Evolutionary conservation across 495 filamentous ascomycete species (phyloP), one percentile per base, ranked within the genome.

Genomic region (Tuber aestivum): DNA sequence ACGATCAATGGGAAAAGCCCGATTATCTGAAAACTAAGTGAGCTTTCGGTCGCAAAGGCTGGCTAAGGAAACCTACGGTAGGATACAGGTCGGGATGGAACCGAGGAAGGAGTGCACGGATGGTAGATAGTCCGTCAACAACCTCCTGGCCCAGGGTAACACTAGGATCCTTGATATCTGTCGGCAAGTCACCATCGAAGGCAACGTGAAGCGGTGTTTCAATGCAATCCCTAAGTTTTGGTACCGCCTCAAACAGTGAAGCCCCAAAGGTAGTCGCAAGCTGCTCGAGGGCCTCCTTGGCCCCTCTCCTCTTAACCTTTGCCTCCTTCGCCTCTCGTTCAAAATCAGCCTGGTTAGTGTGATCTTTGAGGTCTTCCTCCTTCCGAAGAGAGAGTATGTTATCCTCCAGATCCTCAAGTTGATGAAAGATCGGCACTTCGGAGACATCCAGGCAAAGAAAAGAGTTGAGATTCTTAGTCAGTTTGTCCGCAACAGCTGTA

Each of bases 371-470:
- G 82, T 99, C 95, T 84, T 99, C 95, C 82, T 99, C 95, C 84
- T 98, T 99, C 76, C 93, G 91, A 77, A 99, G 89, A 0, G 95
- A 97, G 45, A 97, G 84, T 75, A 99, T 94, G 14, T 91, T 90
- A 76, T 89, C 90, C 69, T 91, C 91, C 72, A 94, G 89, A 38
- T 85, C 80, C 0, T 89, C 91, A 81, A 97, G 95, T 44, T 89
- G 88, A 21, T 89, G 89, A 83, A 97, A 98, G 80, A 97, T 97
- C 12, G 95, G 95, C 0, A 97, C 98, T 84, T 98, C 95, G 0
- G 96, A 95, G 9, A 94, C 96, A 80, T 99, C 95, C 76, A 97
- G 91, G 82, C 95, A 98, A 82, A 93, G 96, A 84, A 97, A 99
- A 80, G 97, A 97, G 84, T 95, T 92, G 74, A 99, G 84, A 84